Base-by-base conservation (phyloP, 2,329 filamentous ascomycete species). In the Oidium heveae region DNA sequence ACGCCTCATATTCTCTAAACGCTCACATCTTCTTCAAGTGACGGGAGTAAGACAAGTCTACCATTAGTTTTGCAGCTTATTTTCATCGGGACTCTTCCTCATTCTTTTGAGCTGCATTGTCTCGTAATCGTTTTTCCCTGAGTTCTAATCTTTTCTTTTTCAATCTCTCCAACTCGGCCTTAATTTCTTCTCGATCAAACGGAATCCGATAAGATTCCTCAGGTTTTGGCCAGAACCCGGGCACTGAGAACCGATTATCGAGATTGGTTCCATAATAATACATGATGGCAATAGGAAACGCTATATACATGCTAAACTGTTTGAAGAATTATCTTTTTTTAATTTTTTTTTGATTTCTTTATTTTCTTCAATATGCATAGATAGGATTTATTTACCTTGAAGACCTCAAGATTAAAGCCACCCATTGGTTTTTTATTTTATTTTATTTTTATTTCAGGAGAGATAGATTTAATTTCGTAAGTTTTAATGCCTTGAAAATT, bases 241-340 rank as follows among this genome's bases (percentile, higher is more conserved):
- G 80, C 1, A 96, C 86, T 51, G 76, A 71, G 73, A 98, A 98
- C 59, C 86, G 82, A 61, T 82, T 76, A 69, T 98, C 91, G 66
- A 98, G 85, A 69, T 98, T 98, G 55, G 88, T 94, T 66, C 91
- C 91, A 69, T 96, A 98, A 73, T 98, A 98, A 75, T 93, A 96
- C 91, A 98, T 98, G 74, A 91, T 88, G 63, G 86, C 87, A 64
- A 98, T 96, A 18, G 91, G 91, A 70, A 98, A 98, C 76, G 95
- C 82, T 72, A 98, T 82, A 72, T 98, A 98, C 76, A 93, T 85
- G 72, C 89, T 88, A 68, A 98, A 98, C 89, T 95, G 58, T 28
- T 28, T 28, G 24, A 28, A 28, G 24, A 28, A 28, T 28, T 28
- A 28, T 55, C 46, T 7, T 34, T 41, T n/a, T 50, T 32, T 58